Evolutionary conservation across 2,329 filamentous ascomycete genomes (phyloP).

Genomic region (Macrophomina pseudophaseolina): DNA sequence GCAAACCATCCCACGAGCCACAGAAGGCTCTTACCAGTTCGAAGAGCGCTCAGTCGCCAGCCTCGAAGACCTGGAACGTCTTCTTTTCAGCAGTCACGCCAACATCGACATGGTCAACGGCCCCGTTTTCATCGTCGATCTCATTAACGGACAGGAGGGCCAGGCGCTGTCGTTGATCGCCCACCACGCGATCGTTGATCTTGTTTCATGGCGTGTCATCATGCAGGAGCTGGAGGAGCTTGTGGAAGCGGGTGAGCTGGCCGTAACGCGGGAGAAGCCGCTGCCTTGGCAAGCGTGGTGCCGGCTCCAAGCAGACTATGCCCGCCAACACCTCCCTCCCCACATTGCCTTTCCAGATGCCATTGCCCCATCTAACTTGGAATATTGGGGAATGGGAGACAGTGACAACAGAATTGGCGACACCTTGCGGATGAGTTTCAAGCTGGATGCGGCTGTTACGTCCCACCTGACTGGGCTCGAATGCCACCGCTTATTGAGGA

Average conservation of each 20-base stretch:
- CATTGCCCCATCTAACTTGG: conserved; percentile 37
- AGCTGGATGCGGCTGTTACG: conserved; percentile 38
- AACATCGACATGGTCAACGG: conserved; percentile 10
- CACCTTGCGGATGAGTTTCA: conserved; percentile 37
- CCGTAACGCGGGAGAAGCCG: conserved; percentile 34
- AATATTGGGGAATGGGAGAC: conserved; percentile 47
- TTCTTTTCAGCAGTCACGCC: conserved; percentile 5
- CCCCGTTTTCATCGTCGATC: conserved; percentile 14
- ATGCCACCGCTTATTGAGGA: conserved; percentile 15
- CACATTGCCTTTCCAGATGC: conserved; percentile 34
- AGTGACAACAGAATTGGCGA: conserved; percentile 41
- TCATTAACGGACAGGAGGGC: conserved; percentile 2
- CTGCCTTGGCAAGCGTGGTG: conserved; percentile 46
- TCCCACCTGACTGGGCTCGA: conserved; percentile 27
- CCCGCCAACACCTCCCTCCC: conserved; percentile 34
- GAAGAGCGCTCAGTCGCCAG: conserved; percentile 1
- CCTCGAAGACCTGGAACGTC: neutral
- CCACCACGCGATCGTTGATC: conserved; percentile 44
- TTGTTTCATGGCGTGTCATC: conserved; percentile 49
- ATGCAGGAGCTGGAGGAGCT: conserved; percentile 45
- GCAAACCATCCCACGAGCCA: conserved; percentile 32
- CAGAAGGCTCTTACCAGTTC: conserved; percentile 9
- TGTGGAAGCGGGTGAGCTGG: conserved; percentile 33
- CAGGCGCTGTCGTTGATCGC: conserved; percentile 5
- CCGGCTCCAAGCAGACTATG: conserved; percentile 35